A percentile compares a stretch with the other conserved stretches of the same genome.
These are phyloP conservation scores for Trypanosoma platydactyli DNA, from an alignment of 208 protist genomes.

Conservation along the genomic window DNA sequence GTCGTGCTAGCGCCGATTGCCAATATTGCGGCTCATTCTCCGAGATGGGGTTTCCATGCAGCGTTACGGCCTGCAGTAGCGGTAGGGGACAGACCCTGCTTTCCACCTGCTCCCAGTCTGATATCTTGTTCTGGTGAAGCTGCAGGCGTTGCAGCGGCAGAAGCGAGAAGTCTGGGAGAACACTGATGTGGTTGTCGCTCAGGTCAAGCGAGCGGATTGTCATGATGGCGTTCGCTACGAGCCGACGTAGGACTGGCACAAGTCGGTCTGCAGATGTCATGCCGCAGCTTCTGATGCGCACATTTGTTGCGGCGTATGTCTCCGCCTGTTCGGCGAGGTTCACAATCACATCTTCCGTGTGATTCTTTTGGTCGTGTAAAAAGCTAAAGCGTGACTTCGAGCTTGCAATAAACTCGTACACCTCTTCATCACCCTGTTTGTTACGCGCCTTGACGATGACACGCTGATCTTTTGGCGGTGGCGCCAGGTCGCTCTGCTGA, in stretches of 20 bases:
- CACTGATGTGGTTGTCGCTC: slow-evolving; percentile 64
- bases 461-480: slow-evolving; percentile 28
- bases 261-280: slow-evolving; percentile 54
- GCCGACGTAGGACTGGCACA: slow-evolving; percentile 61
- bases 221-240: slow-evolving; percentile 74
- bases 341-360: slow-evolving; percentile 11
- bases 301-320: slow-evolving; percentile 58
- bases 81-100: slow-evolving; percentile 60
- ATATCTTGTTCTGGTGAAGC: slow-evolving; percentile 77
- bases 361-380: slow-evolving; percentile 22
- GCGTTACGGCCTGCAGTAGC: slow-evolving; percentile 51
- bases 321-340: slow-evolving; percentile 25
- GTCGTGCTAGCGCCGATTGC: slow-evolving; percentile 43
- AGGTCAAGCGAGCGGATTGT: slow-evolving; percentile 79
- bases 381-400: slow-evolving; percentile 42
- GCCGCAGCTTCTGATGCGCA: slow-evolving; percentile 71
- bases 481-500: slow-evolving; percentile 61
- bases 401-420: slow-evolving; percentile 76
- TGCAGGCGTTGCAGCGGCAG: slow-evolving; percentile 73
- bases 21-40: slow-evolving; percentile 66
- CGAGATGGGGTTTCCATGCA: slow-evolving; percentile 86
- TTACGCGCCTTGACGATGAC: slow-evolving; percentile 86
- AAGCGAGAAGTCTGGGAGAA: slow-evolving; percentile 58
- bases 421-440: slow-evolving; percentile 86
- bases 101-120: slow-evolving; percentile 73